phyloP scores from a whole-genome alignment of 352 stramenopile species.

The Thraustochytrium sp. region DNA sequence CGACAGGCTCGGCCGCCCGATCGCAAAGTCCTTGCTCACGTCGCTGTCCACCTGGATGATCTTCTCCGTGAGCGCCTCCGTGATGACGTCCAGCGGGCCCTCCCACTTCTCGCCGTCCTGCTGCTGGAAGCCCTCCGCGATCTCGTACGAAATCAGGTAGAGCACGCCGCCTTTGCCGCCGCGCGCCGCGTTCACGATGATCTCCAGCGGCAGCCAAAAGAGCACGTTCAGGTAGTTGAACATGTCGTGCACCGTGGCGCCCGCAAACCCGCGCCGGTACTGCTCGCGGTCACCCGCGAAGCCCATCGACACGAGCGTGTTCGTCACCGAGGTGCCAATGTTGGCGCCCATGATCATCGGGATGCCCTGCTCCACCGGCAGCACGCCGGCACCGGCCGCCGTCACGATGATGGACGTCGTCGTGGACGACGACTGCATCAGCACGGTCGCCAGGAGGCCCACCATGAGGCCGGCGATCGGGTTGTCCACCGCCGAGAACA shows the following conservation, averaged over 20 bases:
- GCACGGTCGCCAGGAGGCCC: slow-evolving; percentile 62
- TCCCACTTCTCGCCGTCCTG: not conserved
- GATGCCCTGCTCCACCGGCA: slow-evolving; percentile 71
- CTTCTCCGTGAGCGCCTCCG: not conserved
- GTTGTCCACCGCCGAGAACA: slow-evolving; percentile 65
- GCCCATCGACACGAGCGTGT: slow-evolving; percentile 77
- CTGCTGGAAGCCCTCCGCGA: not conserved
- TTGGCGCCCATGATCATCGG: slow-evolving; percentile 85
- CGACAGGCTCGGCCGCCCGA: not conserved
- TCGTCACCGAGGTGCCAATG: slow-evolving; percentile 75
- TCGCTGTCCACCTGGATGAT: not conserved
- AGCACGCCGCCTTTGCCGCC: slow-evolving; percentile 54
- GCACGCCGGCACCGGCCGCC: slow-evolving; percentile 59
- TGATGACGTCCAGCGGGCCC: not conserved
- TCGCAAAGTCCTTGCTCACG: not conserved
- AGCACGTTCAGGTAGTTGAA: slow-evolving; percentile 78
- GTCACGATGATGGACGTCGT: slow-evolving; percentile 67
- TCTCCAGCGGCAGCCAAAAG: slow-evolving; percentile 67
- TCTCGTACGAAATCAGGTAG: not conserved
- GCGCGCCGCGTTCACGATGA: slow-evolving; percentile 60
- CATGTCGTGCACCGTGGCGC: slow-evolving; percentile 63
- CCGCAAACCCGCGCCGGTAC: slow-evolving; percentile 65
- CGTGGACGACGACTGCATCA: slow-evolving; percentile 65
- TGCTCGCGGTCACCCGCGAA: slow-evolving; percentile 64
- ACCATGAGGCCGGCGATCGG: slow-evolving; percentile 67